Evolutionary conservation across 2,329 filamentous ascomycete species (phyloP).

Genomic region (Diaporthe vexans): DNA sequence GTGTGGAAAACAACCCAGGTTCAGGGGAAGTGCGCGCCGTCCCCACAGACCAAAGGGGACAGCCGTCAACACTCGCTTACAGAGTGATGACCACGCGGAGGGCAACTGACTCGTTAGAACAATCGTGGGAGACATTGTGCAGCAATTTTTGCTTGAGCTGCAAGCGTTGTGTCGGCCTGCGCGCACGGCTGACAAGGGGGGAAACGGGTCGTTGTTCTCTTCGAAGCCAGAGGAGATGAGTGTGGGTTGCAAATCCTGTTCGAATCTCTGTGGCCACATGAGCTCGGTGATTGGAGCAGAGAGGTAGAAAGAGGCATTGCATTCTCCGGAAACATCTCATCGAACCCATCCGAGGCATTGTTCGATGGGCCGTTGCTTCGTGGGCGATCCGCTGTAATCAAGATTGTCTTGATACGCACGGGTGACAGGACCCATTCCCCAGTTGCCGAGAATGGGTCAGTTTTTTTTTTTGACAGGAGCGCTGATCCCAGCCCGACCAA

Average conservation of each 20-base stretch:
- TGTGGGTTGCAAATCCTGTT: neutral
- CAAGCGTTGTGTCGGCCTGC: neutral
- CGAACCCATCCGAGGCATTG: neutral
- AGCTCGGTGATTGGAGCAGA: neutral
- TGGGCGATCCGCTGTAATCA: conserved; percentile 12
- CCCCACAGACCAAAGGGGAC: conserved; percentile 26
- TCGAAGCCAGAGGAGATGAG: neutral
- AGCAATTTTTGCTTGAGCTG: neutral
- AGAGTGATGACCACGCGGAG: neutral
- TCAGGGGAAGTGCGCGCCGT: conserved; percentile 23
- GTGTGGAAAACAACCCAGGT: conserved; percentile 22
- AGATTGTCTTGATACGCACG: conserved; percentile 28
- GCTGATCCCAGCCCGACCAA: conserved; percentile 18
- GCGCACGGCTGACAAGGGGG: neutral
- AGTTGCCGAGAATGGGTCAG: conserved; percentile 11
- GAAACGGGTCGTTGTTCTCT: no score
- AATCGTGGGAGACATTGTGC: neutral
- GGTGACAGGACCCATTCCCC: conserved; percentile 12
- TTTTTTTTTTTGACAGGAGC: conserved; percentile 7
- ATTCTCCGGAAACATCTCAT: neutral
- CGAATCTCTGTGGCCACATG: neutral
- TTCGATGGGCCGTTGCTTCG: neutral
- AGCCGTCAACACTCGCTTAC: conserved; percentile 17
- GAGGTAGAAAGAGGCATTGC: neutral
- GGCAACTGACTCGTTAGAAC: conserved; percentile 1